phyloP scores from a whole-genome alignment of 192 early-diverging fungal genomes.

The Coemansia sp. region DNA sequence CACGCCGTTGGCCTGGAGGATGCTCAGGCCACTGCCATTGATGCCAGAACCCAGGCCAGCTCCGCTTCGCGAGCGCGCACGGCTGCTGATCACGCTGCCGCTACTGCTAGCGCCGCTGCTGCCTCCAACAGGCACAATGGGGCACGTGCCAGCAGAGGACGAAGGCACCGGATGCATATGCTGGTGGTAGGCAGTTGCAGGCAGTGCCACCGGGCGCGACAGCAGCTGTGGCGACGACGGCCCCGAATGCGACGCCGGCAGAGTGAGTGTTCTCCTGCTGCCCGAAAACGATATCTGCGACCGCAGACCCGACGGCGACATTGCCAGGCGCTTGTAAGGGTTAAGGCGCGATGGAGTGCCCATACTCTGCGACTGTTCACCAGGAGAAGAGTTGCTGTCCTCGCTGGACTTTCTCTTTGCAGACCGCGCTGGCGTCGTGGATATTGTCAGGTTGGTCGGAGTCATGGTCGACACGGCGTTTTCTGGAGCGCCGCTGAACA shows the following conservation, averaged over 20 bases:
- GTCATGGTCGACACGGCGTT: conserved; percentile 1
- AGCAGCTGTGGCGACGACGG: conserved; percentile 36
- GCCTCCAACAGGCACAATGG: not conserved
- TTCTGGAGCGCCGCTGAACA: not conserved
- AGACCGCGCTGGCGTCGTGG: conserved; percentile 4
- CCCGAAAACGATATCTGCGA: conserved; percentile 28
- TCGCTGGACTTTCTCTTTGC: conserved; percentile 44
- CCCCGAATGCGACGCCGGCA: conserved; percentile 17
- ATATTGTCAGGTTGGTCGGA: conserved; percentile 1
- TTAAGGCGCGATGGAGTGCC: conserved; percentile 6
- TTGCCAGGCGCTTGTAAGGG: conserved; percentile 47
- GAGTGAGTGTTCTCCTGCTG: conserved; percentile 4
- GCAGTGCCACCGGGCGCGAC: conserved; percentile 14
- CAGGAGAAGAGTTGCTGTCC: conserved; percentile 14
- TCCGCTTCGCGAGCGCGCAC: conserved; percentile 40
- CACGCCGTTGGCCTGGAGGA: conserved; percentile 45
- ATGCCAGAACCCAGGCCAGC: conserved; percentile 9
- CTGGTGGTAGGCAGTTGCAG: conserved; percentile 9
- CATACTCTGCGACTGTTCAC: conserved; percentile 1
- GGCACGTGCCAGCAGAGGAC: conserved; percentile 14
- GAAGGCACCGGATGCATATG: not conserved
- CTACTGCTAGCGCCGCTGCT: not conserved
- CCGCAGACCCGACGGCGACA: conserved; percentile 49
- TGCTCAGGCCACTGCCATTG: conserved; percentile 11
- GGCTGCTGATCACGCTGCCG: conserved; percentile 7